phyloP scores from a whole-genome alignment of 495 filamentous ascomycete species.

The Tuber borchii region DNA sequence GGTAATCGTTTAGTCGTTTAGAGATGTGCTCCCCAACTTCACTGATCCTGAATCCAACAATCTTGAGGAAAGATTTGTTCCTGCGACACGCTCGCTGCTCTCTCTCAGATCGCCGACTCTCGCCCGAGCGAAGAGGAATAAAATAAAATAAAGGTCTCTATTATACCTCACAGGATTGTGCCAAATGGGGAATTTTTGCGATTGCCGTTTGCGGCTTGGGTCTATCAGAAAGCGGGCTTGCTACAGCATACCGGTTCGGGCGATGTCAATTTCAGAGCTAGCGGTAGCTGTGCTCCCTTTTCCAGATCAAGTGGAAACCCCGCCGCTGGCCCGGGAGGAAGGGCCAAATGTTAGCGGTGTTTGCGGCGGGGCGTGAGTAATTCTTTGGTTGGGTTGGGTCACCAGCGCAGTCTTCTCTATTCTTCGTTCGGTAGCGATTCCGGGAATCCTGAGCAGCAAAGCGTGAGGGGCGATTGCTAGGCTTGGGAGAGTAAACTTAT shows the following conservation, averaged over 20 bases:
- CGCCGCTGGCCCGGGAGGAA: background rate
- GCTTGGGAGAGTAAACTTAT: background rate
- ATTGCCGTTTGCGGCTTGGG: background rate
- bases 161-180: background rate
- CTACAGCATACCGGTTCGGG: background rate
- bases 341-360: background rate
- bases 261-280: background rate
- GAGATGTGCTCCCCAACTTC: background rate
- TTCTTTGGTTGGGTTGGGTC: background rate
- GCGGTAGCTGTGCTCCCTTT: background rate
- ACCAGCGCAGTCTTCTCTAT: background rate
- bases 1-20: background rate
- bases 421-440: background rate
- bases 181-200: background rate
- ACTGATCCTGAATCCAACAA: background rate
- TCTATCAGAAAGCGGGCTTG: background rate
- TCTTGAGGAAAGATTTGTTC: background rate
- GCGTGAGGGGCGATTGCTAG: background rate
- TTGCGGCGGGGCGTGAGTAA: background rate
- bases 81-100: background rate
- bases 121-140: background rate
- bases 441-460: background rate
- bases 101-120: background rate
- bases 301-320: background rate
- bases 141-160: background rate